Percentiles rank a stretch among this genome's conserved stretches.
Conservation (phyloP, 1,284 basidiomycete species). For the Malassezia cuniculi region DNA sequence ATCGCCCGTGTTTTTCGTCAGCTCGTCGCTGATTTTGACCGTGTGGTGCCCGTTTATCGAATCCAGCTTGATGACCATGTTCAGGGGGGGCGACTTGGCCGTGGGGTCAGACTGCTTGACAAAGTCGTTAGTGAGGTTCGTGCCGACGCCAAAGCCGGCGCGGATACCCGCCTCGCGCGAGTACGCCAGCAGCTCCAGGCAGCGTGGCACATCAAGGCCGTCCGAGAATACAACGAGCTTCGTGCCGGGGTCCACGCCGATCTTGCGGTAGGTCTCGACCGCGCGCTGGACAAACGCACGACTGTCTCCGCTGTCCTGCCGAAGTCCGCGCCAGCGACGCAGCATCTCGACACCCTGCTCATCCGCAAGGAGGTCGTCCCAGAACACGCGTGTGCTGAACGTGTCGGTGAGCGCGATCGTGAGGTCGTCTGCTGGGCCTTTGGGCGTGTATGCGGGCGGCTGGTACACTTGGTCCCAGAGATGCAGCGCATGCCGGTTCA, state of each 20-base stretch:
- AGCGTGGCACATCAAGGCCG: constrained; percentile 26
- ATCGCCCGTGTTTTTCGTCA: constrained; percentile 43
- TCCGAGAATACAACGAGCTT: constrained; percentile 42
- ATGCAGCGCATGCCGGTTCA: constrained; percentile 29
- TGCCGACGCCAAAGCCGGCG: constrained; percentile 35
- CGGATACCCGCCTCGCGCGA: constrained; percentile 32
- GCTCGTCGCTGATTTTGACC: constrained; percentile 43
- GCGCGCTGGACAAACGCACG: constrained; percentile 29
- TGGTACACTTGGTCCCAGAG: constrained; percentile 40
- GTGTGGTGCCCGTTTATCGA: constrained; percentile 25
- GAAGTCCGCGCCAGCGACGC: constrained; percentile 32
- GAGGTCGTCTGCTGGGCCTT: constrained; percentile 31
- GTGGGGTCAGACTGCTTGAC: background rate
- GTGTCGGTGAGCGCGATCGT: constrained; percentile 44
- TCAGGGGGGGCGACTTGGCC: constrained; percentile 26
- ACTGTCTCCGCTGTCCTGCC: constrained; percentile 40
- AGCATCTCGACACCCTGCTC: constrained; percentile 28
- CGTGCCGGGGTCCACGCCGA: constrained; percentile 29
- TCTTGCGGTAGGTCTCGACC: constrained; percentile 19
- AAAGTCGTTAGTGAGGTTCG: constrained; percentile 36
- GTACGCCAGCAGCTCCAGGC: constrained; percentile 23
- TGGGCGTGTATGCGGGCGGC: constrained; percentile 32
- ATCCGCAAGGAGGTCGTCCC: constrained; percentile 29
- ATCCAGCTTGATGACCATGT: constrained; percentile 42
- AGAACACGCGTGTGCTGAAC: constrained; percentile 39